Evolutionary conservation across 129 eudicot species (phyloP), one percentile per base, ranked within the genome.

Genomic region (Sambucus nigra): DNA sequence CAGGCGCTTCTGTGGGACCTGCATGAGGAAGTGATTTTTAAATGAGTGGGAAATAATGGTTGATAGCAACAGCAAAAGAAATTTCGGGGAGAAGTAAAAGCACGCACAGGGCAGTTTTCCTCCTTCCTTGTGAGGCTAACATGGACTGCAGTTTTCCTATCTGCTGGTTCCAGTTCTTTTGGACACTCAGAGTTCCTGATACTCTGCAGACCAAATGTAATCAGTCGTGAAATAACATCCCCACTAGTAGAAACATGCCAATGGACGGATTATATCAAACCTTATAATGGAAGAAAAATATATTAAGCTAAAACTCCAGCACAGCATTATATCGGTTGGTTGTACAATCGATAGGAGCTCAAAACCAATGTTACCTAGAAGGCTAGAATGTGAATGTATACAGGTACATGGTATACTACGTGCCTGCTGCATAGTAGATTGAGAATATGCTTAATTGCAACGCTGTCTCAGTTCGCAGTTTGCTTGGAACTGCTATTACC

Each of bases 171-270:
- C 50, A 89, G 88, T 61, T 89, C 97, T 21, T 57, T 61, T 15
- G 97, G 97, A 69, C 93, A 89, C 66, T 84, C 97, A 0, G 88
- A 79, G 26, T 68, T 79, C 64, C 63, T 54, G 32, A 89, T 81
- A 56, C 97, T 84, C 97, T 89, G 81, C 65, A 72, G 58, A 61
- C 48, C 26, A 28, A 57, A 48, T 15, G 39, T 12, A 44, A 5
- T 24, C 21, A 29, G 46, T 11, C 47, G 21, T 32, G 11, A 25
- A 15, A 6, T 44, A 39, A 26, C 21, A 19, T 10, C 49, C 21
- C 7, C 5, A n/a, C 32, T 20, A 19, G n/a, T 23, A 26, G 10
- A 4, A 48, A 11, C 2, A 45, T 45, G 7, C 7, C 5, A 23
- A 24, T 22, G 3, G 19, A 16, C 9, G 21, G 21, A 55, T 16